These are phyloP conservation scores for Lizonia empirigonia DNA, from an alignment of 2,329 filamentous ascomycete genomes.

Conservation along the genomic window DNA sequence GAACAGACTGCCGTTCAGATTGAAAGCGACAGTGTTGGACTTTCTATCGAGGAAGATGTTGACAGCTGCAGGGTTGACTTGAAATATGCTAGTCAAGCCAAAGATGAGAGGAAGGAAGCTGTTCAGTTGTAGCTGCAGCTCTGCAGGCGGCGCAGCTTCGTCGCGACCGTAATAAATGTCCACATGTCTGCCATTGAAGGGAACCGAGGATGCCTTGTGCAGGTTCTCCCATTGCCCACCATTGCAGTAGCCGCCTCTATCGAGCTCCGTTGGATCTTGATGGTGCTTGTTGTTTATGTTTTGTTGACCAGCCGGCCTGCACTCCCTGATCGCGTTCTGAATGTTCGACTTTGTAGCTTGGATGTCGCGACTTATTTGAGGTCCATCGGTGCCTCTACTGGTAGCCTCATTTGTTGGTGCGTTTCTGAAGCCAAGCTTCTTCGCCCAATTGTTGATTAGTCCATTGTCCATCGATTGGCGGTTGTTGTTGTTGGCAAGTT, in stretches of 20 bases:
- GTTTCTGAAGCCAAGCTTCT: slow-evolving; percentile 46
- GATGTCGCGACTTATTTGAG: slow-evolving; percentile 44
- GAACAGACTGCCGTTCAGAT: slow-evolving; percentile 83
- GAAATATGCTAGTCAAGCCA: slow-evolving; percentile 59
- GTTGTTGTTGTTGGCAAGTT: slow-evolving; percentile 33
- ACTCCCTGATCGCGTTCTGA: slow-evolving; percentile 46
- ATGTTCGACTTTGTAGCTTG: slow-evolving; percentile 46
- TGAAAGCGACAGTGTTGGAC: slow-evolving; percentile 90
- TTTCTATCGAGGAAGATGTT: slow-evolving; percentile 86
- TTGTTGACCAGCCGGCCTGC: slow-evolving; percentile 40
- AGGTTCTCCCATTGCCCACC: slow-evolving; percentile 47
- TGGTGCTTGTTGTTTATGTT: slow-evolving; percentile 44
- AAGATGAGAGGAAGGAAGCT: slow-evolving; percentile 45
- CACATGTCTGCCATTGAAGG: slow-evolving; percentile 41
- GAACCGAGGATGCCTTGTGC: slow-evolving; percentile 45
- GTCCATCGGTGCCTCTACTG: slow-evolving; percentile 36
- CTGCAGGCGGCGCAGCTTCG: slow-evolving; percentile 33
- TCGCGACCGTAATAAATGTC: slow-evolving; percentile 45
- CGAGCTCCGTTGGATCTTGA: slow-evolving; percentile 46
- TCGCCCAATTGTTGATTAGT: slow-evolving; percentile 45
- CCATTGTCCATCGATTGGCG: slow-evolving; percentile 31
- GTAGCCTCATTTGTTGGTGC: slow-evolving; percentile 17
- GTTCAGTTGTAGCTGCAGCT: slow-evolving; percentile 33
- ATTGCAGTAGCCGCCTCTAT: slow-evolving; percentile 47
- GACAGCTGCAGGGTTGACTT: slow-evolving; percentile 68